Percentiles rank a stretch among this genome's conserved stretches.
phyloP scores from a whole-genome alignment of 805 yeast genomes.

The Myxozyma kluyveri region DNA sequence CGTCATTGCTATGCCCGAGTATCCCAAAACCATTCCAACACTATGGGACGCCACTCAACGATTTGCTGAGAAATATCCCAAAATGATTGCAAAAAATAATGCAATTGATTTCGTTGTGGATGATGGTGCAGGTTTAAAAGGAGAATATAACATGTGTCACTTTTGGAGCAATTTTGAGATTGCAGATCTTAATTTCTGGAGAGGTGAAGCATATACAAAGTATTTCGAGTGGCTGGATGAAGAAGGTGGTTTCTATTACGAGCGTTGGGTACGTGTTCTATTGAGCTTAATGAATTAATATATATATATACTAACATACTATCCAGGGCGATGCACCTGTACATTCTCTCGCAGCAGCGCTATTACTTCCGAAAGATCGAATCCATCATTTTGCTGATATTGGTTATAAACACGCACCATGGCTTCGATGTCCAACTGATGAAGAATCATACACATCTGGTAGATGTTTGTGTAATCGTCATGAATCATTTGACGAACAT shows the following conservation, averaged over 20 bases:
- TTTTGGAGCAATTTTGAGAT: slow-evolving; percentile 79
- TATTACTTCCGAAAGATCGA: slow-evolving; percentile 50
- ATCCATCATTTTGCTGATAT: slow-evolving; percentile 60
- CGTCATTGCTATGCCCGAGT: slow-evolving; percentile 70
- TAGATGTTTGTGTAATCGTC: slow-evolving; percentile 28
- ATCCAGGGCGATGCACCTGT: slow-evolving; percentile 65
- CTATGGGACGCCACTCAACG: slow-evolving; percentile 72
- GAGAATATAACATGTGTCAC: slow-evolving; percentile 69
- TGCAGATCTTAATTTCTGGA: slow-evolving; percentile 58
- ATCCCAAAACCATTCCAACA: slow-evolving; percentile 65
- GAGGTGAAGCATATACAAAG: slow-evolving; percentile 50
- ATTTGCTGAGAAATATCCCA: slow-evolving; percentile 59
- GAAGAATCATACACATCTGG: slow-evolving; percentile 29
- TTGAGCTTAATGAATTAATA: slow-evolving; percentile 31
- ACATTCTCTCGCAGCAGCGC: slow-evolving; percentile 62
- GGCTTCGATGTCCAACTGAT: slow-evolving; percentile 37
- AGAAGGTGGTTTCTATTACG: slow-evolving; percentile 68
- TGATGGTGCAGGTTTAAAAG: slow-evolving; percentile 59
- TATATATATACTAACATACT: not conserved
- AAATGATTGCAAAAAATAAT: slow-evolving; percentile 57
- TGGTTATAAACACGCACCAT: slow-evolving; percentile 58
- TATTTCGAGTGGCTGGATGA: slow-evolving; percentile 58
- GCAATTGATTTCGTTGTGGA: slow-evolving; percentile 69
- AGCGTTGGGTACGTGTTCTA: slow-evolving; percentile 84
- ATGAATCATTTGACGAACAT: slow-evolving; percentile 31